Conservation (phyloP, 2,329 filamentous ascomycete species). For the Fusarium tupiense region DNA sequence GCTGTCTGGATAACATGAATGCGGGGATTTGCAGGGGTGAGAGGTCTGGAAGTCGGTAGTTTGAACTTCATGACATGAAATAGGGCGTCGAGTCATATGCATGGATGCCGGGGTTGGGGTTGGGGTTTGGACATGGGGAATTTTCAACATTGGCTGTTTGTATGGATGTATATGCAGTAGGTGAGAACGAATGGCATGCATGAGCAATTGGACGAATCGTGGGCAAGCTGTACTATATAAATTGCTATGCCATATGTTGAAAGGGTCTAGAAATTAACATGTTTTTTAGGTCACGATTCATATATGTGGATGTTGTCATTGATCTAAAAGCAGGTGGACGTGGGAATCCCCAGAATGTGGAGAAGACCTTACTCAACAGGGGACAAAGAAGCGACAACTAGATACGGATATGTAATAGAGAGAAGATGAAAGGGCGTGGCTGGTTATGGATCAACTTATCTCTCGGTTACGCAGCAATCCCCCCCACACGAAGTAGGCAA, state of each 20-base stretch:
- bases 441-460: constrained; percentile 5
- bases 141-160: background rate
- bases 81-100: constrained; percentile 16
- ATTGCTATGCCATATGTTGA: background rate
- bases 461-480: constrained; percentile 4
- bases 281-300: background rate
- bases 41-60: background rate
- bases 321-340: background rate
- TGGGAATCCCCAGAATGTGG: constrained; percentile 17
- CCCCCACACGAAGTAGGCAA: constrained; percentile 21
- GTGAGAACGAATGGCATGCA: background rate
- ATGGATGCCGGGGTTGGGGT: background rate
- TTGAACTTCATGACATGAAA: constrained; percentile 11
- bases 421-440: constrained; percentile 2
- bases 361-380: constrained; percentile 13
- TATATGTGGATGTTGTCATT: background rate
- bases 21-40: background rate
- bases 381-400: constrained; percentile 17
- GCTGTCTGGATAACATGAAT: background rate
- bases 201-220: background rate
- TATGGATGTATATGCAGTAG: background rate
- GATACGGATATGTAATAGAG: constrained; percentile 11
- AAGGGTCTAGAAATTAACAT: background rate
- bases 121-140: background rate
- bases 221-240: background rate